Conservation (phyloP, 1,284 basidiomycete genomes). For the Porodaedalea pini region DNA sequence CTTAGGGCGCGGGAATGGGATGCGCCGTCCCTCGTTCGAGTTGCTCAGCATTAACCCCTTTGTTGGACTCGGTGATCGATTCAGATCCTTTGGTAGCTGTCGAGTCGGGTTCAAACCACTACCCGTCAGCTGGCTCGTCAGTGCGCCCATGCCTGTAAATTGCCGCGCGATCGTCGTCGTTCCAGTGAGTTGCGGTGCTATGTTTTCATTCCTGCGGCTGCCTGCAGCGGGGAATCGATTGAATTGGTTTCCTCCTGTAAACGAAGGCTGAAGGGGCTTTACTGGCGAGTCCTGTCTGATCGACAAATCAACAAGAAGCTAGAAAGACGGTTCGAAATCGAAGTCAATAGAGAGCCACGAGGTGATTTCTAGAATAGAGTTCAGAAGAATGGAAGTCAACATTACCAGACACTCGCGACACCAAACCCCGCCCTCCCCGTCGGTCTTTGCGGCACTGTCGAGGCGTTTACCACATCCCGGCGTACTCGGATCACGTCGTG, state of each 20-base stretch:
- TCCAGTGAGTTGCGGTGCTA: constrained; percentile 58
- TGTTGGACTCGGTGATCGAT: constrained; percentile 43
- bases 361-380: constrained; percentile 18
- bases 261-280: constrained; percentile 43
- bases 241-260: constrained; percentile 36
- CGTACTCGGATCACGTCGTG: constrained; percentile 48
- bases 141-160: constrained; percentile 58
- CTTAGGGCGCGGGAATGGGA: constrained; percentile 47
- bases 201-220: constrained; percentile 17
- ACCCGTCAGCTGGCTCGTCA: constrained; percentile 61
- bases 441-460: constrained; percentile 77
- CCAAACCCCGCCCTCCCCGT: constrained; percentile 68
- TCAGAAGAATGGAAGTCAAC: constrained; percentile 25
- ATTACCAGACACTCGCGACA: constrained; percentile 75
- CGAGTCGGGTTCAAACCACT: constrained; percentile 61
- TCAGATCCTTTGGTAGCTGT: constrained; percentile 33
- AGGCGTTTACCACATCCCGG: constrained; percentile 78
- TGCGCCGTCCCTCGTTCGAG: constrained; percentile 5
- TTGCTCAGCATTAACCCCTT: constrained; percentile 41
- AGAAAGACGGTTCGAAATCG: constrained; percentile 14
- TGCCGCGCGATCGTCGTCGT: constrained; percentile 71
- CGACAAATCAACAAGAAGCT: constrained; percentile 54
- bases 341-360: constrained; percentile 4
- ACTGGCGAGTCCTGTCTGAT: constrained; percentile 47
- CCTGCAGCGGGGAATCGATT: constrained; percentile 27